Evolutionary conservation across 148 eudicot genomes (phyloP).

Genomic region (Fagopyrum esculentum): DNA sequence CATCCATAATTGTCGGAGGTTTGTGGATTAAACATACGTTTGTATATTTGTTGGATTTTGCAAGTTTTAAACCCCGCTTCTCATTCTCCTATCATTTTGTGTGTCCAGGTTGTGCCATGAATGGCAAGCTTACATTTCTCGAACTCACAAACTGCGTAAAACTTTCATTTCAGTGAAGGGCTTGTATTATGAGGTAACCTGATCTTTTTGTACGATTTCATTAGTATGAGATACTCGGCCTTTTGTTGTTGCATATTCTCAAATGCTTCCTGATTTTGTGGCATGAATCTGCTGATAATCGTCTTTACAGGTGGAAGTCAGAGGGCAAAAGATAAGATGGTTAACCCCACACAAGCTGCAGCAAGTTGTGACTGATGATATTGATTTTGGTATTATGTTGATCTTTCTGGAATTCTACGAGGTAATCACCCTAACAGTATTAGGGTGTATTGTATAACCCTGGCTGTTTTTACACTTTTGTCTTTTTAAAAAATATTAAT

Average conservation of each 20-base stretch:
- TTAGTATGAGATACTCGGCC: neutral
- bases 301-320: constrained; percentile 63
- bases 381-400: constrained; percentile 76
- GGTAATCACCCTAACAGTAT: constrained; percentile 28
- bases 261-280: neutral
- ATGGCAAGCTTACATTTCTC: constrained; percentile 85
- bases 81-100: neutral
- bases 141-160: constrained; percentile 82
- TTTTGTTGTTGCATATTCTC: neutral
- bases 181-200: constrained; percentile 75
- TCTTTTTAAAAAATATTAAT: neutral
- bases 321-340: constrained; percentile 94
- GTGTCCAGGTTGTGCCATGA: constrained; percentile 79
- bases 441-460: neutral
- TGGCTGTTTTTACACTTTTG: neutral
- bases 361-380: constrained; percentile 80
- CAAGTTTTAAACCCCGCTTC: neutral
- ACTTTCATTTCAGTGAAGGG: constrained; percentile 93
- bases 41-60: neutral
- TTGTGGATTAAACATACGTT: constrained; percentile 4
- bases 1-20: constrained; percentile 89
- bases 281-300: neutral
- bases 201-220: neutral
- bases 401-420: constrained; percentile 86
- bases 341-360: constrained; percentile 89